Conservation (phyloP, 192 early-diverging fungal genomes). For the Coemansia sp. region DNA sequence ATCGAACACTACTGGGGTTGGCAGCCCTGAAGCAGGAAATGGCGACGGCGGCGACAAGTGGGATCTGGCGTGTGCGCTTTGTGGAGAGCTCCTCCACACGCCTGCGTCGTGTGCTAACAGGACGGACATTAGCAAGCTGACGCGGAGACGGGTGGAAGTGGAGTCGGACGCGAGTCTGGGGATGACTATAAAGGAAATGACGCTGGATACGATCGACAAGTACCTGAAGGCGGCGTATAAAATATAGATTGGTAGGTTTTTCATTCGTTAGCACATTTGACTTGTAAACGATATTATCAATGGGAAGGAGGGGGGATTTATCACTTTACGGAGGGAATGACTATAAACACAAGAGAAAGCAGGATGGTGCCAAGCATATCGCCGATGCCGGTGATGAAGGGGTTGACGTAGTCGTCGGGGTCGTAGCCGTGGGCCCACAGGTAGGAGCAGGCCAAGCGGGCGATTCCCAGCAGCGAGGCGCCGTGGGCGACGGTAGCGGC, state of each 20-base stretch:
- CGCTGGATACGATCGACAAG: constrained; percentile 19
- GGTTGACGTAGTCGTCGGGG: constrained; percentile 70
- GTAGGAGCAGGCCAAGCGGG: constrained; percentile 57
- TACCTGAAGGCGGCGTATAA: constrained; percentile 5
- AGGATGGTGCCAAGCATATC: constrained; percentile 71
- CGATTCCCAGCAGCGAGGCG: constrained; percentile 60
- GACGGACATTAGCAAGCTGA: constrained; percentile 5
- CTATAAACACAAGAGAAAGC: constrained; percentile 53
- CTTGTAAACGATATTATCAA: not conserved
- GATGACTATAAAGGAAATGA: constrained; percentile 17
- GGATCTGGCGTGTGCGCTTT: constrained; percentile 24
- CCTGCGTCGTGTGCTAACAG: constrained; percentile 10
- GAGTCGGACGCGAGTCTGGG: constrained; percentile 3
- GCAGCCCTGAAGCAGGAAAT: not conserved
- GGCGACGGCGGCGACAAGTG: not conserved
- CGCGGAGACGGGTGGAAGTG: constrained; percentile 15
- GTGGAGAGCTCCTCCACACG: constrained; percentile 11
- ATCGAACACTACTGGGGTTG: not conserved
- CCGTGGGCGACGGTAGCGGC: constrained; percentile 62
- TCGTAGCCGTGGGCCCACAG: constrained; percentile 76
- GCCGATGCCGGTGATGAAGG: constrained; percentile 65
- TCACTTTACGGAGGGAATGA: constrained; percentile 3
- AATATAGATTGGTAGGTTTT: not conserved
- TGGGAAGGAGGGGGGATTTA: not conserved
- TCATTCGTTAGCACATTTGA: not conserved